These are phyloP conservation scores for Daldinia sp. DNA, from an alignment of 2,329 filamentous ascomycete genomes.

Conservation along the genomic window DNA sequence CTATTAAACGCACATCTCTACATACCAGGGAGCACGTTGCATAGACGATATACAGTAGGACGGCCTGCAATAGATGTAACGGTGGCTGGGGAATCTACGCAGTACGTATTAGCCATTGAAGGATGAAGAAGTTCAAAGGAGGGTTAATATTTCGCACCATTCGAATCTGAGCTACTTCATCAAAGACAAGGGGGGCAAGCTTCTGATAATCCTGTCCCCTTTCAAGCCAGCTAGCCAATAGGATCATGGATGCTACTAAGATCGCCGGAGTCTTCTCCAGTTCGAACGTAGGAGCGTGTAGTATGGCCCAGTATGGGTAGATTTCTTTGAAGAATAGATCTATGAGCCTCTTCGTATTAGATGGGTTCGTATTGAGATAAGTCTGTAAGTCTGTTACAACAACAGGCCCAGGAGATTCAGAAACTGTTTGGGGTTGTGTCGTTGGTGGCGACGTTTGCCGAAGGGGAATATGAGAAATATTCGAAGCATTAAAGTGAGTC, in stretches of 20 bases:
- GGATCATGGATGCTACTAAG: conserved; percentile 33
- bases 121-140: not conserved
- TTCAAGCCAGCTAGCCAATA: conserved; percentile 40
- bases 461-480: not conserved
- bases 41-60: conserved; percentile 37
- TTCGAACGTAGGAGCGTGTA: conserved; percentile 32
- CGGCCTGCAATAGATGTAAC: conserved; percentile 35
- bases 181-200: conserved; percentile 31
- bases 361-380: conserved; percentile 16
- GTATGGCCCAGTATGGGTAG: conserved; percentile 37
- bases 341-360: conserved; percentile 20
- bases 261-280: conserved; percentile 17
- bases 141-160: conserved; percentile 19
- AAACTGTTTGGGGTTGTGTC: conserved; percentile 1
- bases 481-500: not conserved
- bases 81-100: conserved; percentile 24
- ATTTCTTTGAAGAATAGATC: conserved; percentile 34
- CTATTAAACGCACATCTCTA: not conserved
- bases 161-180: conserved; percentile 34
- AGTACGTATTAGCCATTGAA: conserved; percentile 6
- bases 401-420: not conserved
- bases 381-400: not conserved
- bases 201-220: conserved; percentile 32
- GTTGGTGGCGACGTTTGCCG: not conserved
- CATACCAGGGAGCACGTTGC: conserved; percentile 34